Conservation (phyloP, 441 rosid genomes). For the Brassica hybrid region DNA sequence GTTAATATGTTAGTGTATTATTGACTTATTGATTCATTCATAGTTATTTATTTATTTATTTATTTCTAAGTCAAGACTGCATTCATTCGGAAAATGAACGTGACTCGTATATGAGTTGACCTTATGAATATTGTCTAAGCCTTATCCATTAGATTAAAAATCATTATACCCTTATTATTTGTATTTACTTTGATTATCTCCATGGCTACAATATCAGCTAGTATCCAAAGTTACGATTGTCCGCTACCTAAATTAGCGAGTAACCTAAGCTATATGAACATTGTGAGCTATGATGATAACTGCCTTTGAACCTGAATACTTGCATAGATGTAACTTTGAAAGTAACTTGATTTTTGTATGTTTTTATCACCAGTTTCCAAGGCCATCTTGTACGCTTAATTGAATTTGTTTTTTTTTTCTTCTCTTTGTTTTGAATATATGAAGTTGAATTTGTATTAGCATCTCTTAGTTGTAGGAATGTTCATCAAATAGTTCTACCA, state of each 20-base stretch:
- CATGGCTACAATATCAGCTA: background rate
- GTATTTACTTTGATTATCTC: background rate
- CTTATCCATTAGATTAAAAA: background rate
- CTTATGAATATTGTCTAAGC: background rate
- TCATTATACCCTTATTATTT: background rate
- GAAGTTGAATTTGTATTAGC: no score
- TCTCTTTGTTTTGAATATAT: no score
- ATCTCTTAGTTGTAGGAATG: no score
- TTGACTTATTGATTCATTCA: background rate
- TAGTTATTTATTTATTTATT: background rate
- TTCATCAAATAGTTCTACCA: no score
- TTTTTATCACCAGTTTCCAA: no score
- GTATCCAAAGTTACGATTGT: background rate
- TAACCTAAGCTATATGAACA: background rate
- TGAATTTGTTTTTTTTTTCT: no score
- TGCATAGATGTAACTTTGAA: background rate
- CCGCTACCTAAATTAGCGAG: background rate
- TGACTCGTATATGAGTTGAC: background rate
- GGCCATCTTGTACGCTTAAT: no score
- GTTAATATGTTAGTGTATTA: slow-evolving; percentile 10
- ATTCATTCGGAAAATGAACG: background rate
- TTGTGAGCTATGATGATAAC: background rate
- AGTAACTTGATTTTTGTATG: background rate
- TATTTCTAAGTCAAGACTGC: background rate
- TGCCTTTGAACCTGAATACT: background rate